Evolutionary conservation across 2,329 filamentous ascomycete species (phyloP).

Genomic region (Bimuria novae-zelandiae): DNA sequence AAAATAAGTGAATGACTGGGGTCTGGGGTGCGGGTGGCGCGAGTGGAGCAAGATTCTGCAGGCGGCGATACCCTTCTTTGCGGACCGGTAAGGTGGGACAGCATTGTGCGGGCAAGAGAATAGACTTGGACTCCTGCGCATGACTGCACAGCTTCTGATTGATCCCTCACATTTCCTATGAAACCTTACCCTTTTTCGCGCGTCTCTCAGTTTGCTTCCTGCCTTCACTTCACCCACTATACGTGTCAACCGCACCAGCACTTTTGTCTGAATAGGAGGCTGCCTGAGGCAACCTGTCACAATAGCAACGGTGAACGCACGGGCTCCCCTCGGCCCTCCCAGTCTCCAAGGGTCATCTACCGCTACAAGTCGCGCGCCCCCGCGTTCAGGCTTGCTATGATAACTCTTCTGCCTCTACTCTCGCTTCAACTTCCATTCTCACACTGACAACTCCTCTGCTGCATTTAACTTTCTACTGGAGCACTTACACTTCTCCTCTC

Average conservation of each 20-base stretch:
- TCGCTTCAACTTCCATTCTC: neutral
- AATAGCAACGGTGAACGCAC: neutral
- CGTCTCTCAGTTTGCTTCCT: neutral
- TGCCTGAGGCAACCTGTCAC: too few species aligned
- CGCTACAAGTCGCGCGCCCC: too few species aligned
- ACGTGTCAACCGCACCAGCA: neutral
- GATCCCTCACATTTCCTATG: neutral
- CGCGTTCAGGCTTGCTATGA: too few species aligned
- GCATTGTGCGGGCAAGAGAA: neutral
- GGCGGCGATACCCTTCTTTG: slow-evolving; percentile 7
- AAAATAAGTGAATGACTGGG: slow-evolving; percentile 25
- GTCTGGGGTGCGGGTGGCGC: neutral
- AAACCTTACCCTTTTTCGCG: neutral
- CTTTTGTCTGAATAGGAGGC: neutral
- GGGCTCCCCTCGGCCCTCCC: too few species aligned
- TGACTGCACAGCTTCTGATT: neutral
- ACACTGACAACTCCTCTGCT: too few species aligned
- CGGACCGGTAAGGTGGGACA: neutral
- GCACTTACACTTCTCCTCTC: too few species aligned
- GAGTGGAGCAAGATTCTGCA: neutral
- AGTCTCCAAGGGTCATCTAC: neutral
- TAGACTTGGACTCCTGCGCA: neutral
- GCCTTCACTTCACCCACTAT: neutral
- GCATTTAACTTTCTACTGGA: too few species aligned
- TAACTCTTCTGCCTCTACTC: too few species aligned